Evolutionary conservation across 2,329 filamentous ascomycete genomes (phyloP).

Genomic region (Alternaria sp.): DNA sequence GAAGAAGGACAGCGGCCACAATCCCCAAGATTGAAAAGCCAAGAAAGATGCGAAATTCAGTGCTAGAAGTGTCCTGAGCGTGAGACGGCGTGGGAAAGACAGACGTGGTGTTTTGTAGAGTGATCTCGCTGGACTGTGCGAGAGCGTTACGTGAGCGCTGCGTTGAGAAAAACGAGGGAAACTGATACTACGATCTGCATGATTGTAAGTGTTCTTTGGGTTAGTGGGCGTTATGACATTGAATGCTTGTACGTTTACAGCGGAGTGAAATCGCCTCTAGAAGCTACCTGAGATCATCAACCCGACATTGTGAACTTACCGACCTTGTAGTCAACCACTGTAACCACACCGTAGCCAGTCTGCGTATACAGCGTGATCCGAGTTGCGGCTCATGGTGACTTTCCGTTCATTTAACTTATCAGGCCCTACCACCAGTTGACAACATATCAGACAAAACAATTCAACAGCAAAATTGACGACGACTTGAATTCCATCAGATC

Average conservation of each 20-base stretch:
- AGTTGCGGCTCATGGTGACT: not conserved
- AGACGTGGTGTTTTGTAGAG: not conserved
- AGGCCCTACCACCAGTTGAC: not conserved
- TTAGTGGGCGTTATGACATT: too few relatives aligned
- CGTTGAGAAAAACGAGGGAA: not conserved
- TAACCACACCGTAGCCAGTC: not conserved
- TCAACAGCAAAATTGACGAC: not conserved
- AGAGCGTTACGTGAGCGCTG: not conserved
- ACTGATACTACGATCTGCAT: not conserved
- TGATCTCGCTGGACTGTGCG: not conserved
- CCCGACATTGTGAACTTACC: not conserved
- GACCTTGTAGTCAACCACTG: not conserved
- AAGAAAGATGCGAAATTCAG: not conserved
- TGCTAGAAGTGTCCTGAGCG: not conserved
- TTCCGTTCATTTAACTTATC: not conserved
- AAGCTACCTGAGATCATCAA: not conserved
- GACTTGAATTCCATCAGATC: not conserved
- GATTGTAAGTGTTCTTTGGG: not conserved
- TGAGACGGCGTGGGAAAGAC: not conserved
- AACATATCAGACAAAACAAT: not conserved
- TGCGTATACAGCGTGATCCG: not conserved
- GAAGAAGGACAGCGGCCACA: not conserved
- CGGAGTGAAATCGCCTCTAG: too few relatives aligned
- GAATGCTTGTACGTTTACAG: too few relatives aligned
- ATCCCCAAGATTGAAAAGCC: not conserved